Percentiles rank a stretch among this genome's conserved stretches.
Evolutionary conservation across 768 basidiomycete species (phyloP).

Genomic region (Tylopilus felleus): DNA sequence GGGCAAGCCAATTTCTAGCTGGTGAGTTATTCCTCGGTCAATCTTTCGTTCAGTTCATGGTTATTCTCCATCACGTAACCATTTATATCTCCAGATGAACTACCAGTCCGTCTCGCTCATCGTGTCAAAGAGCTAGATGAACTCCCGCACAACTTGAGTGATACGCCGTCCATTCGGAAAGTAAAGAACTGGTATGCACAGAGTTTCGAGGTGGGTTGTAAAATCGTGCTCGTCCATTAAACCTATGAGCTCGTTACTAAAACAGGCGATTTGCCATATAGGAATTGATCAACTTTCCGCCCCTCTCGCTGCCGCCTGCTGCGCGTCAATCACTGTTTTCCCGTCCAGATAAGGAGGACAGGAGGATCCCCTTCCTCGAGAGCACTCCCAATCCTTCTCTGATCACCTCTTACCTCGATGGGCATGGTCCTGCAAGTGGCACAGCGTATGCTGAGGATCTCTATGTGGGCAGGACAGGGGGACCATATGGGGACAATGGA

Average conservation of each 20-base stretch:
- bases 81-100: constrained; percentile 58
- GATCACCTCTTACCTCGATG: constrained; percentile 29
- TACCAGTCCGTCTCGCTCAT: constrained; percentile 93
- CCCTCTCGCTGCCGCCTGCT: constrained; percentile 63
- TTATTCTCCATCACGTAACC: not conserved
- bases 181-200: constrained; percentile 99
- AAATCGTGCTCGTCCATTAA: not conserved
- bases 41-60: not conserved
- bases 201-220: constrained; percentile 80
- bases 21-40: constrained; percentile 43
- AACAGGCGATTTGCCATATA: constrained; percentile 27
- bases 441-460: constrained; percentile 2
- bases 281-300: constrained; percentile 89
- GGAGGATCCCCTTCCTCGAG: constrained; percentile 55
- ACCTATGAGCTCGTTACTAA: constrained; percentile 2
- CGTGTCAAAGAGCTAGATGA: constrained; percentile 94
- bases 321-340: constrained; percentile 65
- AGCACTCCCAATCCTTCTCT: constrained; percentile 79
- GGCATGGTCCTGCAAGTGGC: constrained; percentile 28
- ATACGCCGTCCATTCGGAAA: constrained; percentile 89
- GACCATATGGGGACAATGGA: constrained; percentile 15
- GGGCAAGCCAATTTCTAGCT: constrained; percentile 83
- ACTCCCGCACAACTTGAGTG: constrained; percentile 85
- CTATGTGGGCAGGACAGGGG: constrained; percentile 1
- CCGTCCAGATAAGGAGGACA: constrained; percentile 33